Percentiles rank a stretch among this genome's conserved stretches.
phyloP scores from a whole-genome alignment of 768 basidiomycete genomes.

The Dacryopinax spathularia region DNA sequence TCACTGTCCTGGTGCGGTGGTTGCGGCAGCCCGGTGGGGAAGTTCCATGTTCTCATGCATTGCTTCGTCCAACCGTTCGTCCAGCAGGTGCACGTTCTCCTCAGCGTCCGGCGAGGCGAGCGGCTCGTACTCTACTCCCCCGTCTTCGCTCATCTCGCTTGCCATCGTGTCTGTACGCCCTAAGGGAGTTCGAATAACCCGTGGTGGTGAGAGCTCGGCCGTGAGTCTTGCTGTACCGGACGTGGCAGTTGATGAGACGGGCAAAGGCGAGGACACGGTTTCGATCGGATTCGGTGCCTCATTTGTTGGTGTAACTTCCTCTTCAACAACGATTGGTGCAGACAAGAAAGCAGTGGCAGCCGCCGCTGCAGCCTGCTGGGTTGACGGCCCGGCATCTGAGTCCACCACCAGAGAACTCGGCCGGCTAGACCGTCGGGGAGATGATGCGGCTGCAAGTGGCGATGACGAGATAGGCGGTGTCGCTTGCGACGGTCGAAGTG shows the following conservation, averaged over 20 bases:
- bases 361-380: neutral
- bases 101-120: neutral
- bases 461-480: neutral
- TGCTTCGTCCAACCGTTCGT: neutral
- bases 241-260: neutral
- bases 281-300: neutral
- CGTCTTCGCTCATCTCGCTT: constrained; percentile 1
- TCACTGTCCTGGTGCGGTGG: too few species aligned
- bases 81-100: neutral
- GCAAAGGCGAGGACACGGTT: neutral
- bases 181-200: neutral
- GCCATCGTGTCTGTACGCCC: neutral
- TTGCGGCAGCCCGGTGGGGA: neutral
- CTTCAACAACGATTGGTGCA: neutral
- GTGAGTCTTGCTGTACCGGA: neutral
- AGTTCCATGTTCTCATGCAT: constrained; percentile 2
- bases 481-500: neutral
- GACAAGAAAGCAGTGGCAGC: neutral
- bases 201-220: neutral
- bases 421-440: neutral
- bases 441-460: neutral
- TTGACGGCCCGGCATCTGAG: neutral
- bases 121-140: neutral
- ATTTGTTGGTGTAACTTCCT: neutral
- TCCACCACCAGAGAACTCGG: neutral